Percentiles rank a stretch among this genome's conserved stretches.
Evolutionary conservation across 2,329 filamentous ascomycete genomes (phyloP).

Genomic region (Pseudogymnoascus sp.): DNA sequence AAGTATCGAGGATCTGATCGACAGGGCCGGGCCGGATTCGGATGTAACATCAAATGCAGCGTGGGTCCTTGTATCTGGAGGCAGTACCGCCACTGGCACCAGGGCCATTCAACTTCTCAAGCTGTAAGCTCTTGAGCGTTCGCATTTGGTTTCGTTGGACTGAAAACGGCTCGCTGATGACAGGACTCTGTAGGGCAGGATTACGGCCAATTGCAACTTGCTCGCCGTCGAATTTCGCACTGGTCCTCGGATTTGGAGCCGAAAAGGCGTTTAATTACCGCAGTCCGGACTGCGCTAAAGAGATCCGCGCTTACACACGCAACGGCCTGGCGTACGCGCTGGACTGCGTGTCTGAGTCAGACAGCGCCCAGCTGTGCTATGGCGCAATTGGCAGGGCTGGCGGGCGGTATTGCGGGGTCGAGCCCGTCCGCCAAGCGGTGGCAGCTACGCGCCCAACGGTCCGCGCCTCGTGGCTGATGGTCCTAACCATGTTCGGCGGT

Average conservation of each 20-base stretch:
- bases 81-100: constrained; percentile 37
- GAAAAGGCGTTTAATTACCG: constrained; percentile 40
- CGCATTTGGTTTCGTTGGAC: neutral
- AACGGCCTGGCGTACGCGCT: constrained; percentile 34
- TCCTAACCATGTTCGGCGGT: constrained; percentile 24
- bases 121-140: constrained; percentile 20
- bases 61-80: constrained; percentile 40
- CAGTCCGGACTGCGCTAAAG: constrained; percentile 9
- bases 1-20: constrained; percentile 13
- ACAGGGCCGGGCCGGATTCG: neutral
- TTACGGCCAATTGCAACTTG: constrained; percentile 34
- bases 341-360: constrained; percentile 36
- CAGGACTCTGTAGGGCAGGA: neutral
- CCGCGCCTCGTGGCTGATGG: constrained; percentile 27
- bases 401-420: constrained; percentile 34
- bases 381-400: constrained; percentile 32
- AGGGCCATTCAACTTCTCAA: constrained; percentile 39
- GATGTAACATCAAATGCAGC: constrained; percentile 9
- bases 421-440: constrained; percentile 24
- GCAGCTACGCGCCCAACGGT: constrained; percentile 17
- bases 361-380: constrained; percentile 34
- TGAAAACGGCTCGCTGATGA: neutral
- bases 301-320: constrained; percentile 32
- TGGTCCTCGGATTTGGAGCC: constrained; percentile 36
- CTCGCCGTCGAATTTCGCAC: constrained; percentile 36